Conservation (phyloP, 1,284 basidiomycete genomes). For the Malassezia equina region DNA sequence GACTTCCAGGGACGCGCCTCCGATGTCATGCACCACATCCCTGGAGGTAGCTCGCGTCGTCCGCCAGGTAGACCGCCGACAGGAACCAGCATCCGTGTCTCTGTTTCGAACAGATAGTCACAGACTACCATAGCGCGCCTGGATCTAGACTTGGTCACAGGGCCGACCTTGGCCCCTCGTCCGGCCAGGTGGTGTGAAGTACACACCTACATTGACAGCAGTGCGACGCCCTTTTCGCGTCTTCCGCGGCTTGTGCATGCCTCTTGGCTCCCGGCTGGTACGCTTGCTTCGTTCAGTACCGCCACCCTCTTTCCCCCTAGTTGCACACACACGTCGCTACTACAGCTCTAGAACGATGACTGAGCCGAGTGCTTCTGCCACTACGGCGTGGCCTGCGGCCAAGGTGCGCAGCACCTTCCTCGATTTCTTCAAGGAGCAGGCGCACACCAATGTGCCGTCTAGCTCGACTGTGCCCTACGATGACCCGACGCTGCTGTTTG, state of each 20-base stretch:
- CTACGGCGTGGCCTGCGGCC: constrained; percentile 57
- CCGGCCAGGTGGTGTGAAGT: neutral
- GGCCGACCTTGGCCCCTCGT: no score
- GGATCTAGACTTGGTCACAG: no score
- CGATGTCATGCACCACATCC: no score
- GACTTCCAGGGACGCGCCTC: no score
- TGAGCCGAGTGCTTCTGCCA: constrained; percentile 29
- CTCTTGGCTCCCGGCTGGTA: constrained; percentile 9
- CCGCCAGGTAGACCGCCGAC: no score
- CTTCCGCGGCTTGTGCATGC: constrained; percentile 12
- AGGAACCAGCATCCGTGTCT: no score
- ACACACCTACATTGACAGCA: constrained; percentile 14
- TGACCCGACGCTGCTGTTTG: constrained; percentile 77
- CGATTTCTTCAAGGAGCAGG: constrained; percentile 64
- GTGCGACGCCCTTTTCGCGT: neutral
- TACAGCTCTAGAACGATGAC: constrained; percentile 1
- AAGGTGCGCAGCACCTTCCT: constrained; percentile 66
- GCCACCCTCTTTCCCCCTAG: neutral
- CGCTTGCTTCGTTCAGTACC: constrained; percentile 5
- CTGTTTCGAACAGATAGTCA: no score
- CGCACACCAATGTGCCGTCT: constrained; percentile 85
- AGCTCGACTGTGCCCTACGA: constrained; percentile 92
- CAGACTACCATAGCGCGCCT: no score
- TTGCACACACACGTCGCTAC: neutral
- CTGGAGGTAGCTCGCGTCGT: no score